phyloP scores from a whole-genome alignment of 2,329 filamentous ascomycete genomes.

The Acrocalymma vagum region DNA sequence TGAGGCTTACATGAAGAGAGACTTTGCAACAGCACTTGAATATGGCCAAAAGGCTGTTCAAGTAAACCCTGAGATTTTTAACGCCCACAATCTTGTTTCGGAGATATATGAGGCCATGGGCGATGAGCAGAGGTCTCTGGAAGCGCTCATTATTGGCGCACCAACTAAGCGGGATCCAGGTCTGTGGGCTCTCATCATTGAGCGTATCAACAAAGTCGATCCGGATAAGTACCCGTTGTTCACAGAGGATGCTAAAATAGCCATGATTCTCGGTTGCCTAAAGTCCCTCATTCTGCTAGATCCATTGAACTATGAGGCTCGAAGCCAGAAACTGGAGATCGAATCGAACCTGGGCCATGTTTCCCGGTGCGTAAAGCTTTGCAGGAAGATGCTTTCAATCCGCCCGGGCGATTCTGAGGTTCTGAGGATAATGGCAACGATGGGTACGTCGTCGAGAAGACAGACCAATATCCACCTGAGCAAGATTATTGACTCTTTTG shows the following conservation, averaged over 20 bases:
- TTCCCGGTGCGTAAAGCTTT: slow-evolving; percentile 45
- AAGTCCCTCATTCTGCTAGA: slow-evolving; percentile 62
- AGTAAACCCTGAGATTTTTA: slow-evolving; percentile 69
- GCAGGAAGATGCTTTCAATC: slow-evolving; percentile 63
- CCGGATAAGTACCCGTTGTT: slow-evolving; percentile 37
- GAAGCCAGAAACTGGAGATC: slow-evolving; percentile 64
- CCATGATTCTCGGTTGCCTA: slow-evolving; percentile 39
- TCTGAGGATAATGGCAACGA: slow-evolving; percentile 64
- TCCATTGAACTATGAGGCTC: slow-evolving; percentile 60
- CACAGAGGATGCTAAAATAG: slow-evolving; percentile 35
- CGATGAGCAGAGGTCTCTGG: slow-evolving; percentile 64
- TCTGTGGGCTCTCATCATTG: slow-evolving; percentile 67
- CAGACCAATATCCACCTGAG: slow-evolving; percentile 54
- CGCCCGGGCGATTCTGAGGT: slow-evolving; percentile 63
- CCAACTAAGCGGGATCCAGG: slow-evolving; percentile 64
- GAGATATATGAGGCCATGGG: slow-evolving; percentile 66
- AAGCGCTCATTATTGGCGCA: slow-evolving; percentile 66
- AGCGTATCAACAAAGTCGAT: slow-evolving; percentile 60
- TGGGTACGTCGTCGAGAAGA: slow-evolving; percentile 61
- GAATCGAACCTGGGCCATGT: slow-evolving; percentile 57
- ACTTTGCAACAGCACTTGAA: slow-evolving; percentile 60
- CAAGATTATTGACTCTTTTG: slow-evolving; percentile 60
- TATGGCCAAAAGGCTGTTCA: slow-evolving; percentile 45
- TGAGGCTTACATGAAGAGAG: slow-evolving; percentile 69
- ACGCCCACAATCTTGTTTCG: slow-evolving; percentile 67